Conservation (phyloP, 2,329 filamentous ascomycete genomes). For the Ophiostoma novo-ulmi region DNA sequence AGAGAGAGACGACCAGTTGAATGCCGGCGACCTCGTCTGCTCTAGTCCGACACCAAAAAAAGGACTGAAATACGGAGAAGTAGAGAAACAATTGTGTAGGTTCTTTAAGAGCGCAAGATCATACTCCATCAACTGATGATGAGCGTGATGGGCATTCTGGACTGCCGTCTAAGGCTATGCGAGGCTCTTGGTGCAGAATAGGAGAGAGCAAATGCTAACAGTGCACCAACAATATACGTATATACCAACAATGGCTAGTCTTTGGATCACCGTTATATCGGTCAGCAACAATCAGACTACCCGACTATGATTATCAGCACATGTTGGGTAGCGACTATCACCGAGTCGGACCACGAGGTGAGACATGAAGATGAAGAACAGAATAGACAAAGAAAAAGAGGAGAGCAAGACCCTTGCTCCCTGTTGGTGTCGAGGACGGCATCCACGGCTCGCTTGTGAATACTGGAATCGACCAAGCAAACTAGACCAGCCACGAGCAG, state of each 20-base stretch:
- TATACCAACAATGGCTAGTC: too few species aligned
- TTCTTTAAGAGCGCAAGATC: neutral
- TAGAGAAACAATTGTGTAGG: neutral
- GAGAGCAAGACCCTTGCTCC: neutral
- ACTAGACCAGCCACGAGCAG: neutral
- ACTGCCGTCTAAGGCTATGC: neutral
- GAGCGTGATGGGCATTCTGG: neutral
- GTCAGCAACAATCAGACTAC: neutral
- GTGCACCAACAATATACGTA: too few species aligned
- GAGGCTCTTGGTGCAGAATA: too few species aligned
- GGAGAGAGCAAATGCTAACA: too few species aligned
- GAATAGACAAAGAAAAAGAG: neutral
- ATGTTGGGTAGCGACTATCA: too few species aligned
- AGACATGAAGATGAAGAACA: neutral
- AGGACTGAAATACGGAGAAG: neutral
- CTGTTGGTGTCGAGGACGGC: too few species aligned
- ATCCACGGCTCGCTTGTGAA: neutral
- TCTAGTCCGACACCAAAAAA: neutral
- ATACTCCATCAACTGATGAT: conserved; percentile 1
- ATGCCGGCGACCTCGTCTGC: neutral
- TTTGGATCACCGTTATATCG: conserved; percentile 1
- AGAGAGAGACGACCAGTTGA: neutral
- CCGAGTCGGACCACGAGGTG: neutral
- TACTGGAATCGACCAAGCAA: neutral
- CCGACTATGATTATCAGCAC: neutral